Base-by-base conservation (phyloP, 805 yeast species). In the Teunomyces aglyptinius region DNA sequence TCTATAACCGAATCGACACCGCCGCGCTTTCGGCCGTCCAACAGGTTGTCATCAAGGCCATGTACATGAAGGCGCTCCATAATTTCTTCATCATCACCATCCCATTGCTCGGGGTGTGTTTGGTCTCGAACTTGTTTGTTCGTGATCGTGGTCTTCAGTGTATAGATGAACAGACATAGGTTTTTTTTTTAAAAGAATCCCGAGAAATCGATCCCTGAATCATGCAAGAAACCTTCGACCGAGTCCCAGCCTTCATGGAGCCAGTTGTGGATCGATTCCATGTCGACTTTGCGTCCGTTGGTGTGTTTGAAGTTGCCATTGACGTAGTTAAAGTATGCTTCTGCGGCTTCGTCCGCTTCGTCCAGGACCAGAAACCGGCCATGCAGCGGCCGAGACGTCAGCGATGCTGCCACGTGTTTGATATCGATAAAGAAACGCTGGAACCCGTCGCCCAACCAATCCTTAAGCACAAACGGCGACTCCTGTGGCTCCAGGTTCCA, bases 71-170 rank as follows among this genome's bases (percentile, higher is more conserved):
- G 15, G 55, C 73, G 5, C 55, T 70, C 34, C 53, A 54, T 34
- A 60, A 67, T 47, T 66, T 64, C 42, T 70, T 69, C 42, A 66
- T 64, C 48, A 50, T 68, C 42, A 57, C 65, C 33, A 54, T 70
- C 42, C 73, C 75, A 6, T 61, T 64, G 36, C 59, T 68, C 44
- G 71, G 57, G 2, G 28, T 68, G 4, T 68, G 72, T 45, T 52
- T 69, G n/a, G 38, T 64, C 6, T 50, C 60, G 15, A 59, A 67
- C 7, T 52, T 64, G 10, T 63, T 67, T 49, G 56, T 68, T 28
- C 56, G 56, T 32, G 75, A 70, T 46, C 58, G 60, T 38, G 75
- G 75, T 1, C 60, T 70, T 45, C 66, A 60, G 24, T 64, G 72
- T 46, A 55, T 69, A 43, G 75, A 70, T 44, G 72, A 70, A 48